Evolutionary conservation across 2,329 filamentous ascomycete genomes (phyloP), one percentile per base, ranked within the genome.

Genomic region (Pyrenophora tritici-repentis): DNA sequence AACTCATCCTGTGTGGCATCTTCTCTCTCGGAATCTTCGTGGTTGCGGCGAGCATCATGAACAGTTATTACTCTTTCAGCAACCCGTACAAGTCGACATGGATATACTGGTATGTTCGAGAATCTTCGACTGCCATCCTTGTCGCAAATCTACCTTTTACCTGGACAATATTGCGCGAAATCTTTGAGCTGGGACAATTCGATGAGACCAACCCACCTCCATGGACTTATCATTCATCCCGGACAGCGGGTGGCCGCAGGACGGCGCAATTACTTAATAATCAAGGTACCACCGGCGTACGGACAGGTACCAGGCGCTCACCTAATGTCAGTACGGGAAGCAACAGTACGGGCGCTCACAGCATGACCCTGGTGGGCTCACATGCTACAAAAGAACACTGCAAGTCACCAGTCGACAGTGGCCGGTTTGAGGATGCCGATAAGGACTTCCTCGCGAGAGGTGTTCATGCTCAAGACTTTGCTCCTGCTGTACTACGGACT

Each of bases 21-120:
- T 85, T 87, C 66, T 78, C 77, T 2, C 71, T 86, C 0, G 84
- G 84, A 3, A 60, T 72, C 29, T 81, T 81, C 60, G 81, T 63
- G 26, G 62, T 82, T 42, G 70, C 80, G 20, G 76, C 79, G 18
- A 78, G 79, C 33, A 68, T 80, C 32, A 61, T 81, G 43, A 81
- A 76, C 52, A 80, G 79, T 55, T 76, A 81, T 47, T 81, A 66
- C 43, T 66, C 63, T 1, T 65, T 72, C 51, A 49, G 40, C 9
- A 43, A 55, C 3, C 65, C 69, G 0, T 71, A 71, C 42, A 41
- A 52, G 9, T 40, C 48, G 3, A 65, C 52, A 0, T 72, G 69
- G 69, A 64, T 71, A 9, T 62, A 56, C 26, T 72, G 69, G 69
- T 72, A 72, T 42, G 47, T 63, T 9, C 65, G 69, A 7, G 68